phyloP scores from a whole-genome alignment of 1,284 basidiomycete genomes.

The Ceraceosorus guamensis region DNA sequence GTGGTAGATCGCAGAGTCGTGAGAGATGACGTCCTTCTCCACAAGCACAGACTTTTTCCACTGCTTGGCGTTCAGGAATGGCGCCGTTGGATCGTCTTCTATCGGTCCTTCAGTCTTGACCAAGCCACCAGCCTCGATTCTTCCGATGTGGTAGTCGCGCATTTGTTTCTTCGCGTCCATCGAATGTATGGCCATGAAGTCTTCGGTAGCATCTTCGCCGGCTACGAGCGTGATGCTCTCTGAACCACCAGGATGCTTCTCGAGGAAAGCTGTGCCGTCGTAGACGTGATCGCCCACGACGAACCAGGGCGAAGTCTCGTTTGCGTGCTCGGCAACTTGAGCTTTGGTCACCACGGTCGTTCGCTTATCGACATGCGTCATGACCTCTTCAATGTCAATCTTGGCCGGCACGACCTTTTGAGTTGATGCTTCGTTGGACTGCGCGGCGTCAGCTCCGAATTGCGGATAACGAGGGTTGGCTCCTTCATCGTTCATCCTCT shows the following conservation, averaged over 20 bases:
- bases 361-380: constrained; percentile 25
- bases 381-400: constrained; percentile 20
- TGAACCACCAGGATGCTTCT: constrained; percentile 61
- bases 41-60: constrained; percentile 57
- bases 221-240: constrained; percentile 59
- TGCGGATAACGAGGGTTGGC: constrained; percentile 53
- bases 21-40: constrained; percentile 52
- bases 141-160: constrained; percentile 50
- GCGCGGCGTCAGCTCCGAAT: constrained; percentile 36
- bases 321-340: constrained; percentile 54
- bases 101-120: constrained; percentile 28
- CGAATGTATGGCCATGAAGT: constrained; percentile 60
- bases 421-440: neutral
- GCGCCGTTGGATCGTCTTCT: constrained; percentile 23
- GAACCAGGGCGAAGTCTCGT: constrained; percentile 57
- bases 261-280: constrained; percentile 57
- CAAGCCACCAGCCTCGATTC: constrained; percentile 7
- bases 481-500: constrained; percentile 56
- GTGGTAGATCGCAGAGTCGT: constrained; percentile 57
- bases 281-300: constrained; percentile 57
- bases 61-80: constrained; percentile 55
- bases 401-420: constrained; percentile 11
- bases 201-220: constrained; percentile 61
- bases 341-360: constrained; percentile 54
- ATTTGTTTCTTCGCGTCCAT: constrained; percentile 55